Conservation (phyloP, 2,329 filamentous ascomycete genomes). For the Alternaria arbusti region DNA sequence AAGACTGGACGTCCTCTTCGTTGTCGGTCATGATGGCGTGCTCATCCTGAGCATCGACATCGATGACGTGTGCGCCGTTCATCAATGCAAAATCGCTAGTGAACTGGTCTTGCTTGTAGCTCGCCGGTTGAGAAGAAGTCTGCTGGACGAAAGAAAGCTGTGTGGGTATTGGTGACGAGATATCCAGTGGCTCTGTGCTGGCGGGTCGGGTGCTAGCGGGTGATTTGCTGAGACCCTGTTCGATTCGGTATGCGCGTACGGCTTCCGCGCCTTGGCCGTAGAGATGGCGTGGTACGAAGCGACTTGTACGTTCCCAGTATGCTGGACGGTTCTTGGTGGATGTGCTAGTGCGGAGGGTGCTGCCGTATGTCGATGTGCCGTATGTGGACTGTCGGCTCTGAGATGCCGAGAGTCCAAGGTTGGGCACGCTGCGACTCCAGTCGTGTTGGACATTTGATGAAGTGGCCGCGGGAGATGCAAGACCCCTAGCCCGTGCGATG, state of each 20-base stretch:
- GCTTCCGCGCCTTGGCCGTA: conserved; percentile 45
- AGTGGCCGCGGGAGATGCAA: conserved; percentile 12
- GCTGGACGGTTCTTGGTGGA: conserved; percentile 29
- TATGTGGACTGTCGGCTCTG: conserved; percentile 16
- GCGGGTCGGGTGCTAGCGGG: conserved; percentile 17
- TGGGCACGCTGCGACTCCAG: conserved; percentile 37
- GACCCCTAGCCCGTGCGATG: conserved; percentile 25
- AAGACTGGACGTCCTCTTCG: conserved; percentile 17
- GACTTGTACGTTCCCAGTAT: conserved; percentile 39
- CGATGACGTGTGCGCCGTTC: conserved; percentile 14
- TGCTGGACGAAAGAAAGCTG: conserved; percentile 27
- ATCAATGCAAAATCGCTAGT: conserved; percentile 14
- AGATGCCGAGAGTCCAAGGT: conserved; percentile 21
- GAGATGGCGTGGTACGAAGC: conserved; percentile 45
- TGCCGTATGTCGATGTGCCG: conserved; percentile 23
- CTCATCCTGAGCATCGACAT: conserved; percentile 15
- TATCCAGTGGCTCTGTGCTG: conserved; percentile 26
- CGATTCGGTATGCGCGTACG: conserved; percentile 32
- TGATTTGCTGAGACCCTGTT: conserved; percentile 25
- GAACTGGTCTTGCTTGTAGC: conserved; percentile 14
- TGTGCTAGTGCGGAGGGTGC: conserved; percentile 16
- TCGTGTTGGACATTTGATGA: conserved; percentile 23
- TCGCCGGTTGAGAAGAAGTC: conserved; percentile 8
- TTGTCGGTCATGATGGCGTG: conserved; percentile 12
- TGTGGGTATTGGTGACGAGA: conserved; percentile 32